Conservation (phyloP, 73 alveolate genomes). For the Paraurostyla sp. region DNA sequence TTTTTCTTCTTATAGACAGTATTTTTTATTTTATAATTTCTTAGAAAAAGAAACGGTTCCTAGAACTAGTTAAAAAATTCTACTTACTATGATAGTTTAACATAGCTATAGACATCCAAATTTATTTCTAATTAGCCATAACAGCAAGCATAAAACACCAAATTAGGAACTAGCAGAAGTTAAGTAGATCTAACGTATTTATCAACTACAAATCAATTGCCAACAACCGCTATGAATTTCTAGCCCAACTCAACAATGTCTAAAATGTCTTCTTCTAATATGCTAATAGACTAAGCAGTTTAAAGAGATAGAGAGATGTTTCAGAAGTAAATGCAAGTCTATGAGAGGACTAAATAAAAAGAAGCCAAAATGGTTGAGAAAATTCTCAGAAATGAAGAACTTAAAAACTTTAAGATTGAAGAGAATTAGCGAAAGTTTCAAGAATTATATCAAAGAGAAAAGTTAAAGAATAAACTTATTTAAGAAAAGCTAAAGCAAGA, state of each 20-base stretch:
- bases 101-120: neutral
- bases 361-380: conserved; percentile 54
- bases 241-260: neutral
- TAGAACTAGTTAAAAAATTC: neutral
- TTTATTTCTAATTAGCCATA: too few species aligned
- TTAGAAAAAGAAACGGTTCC: neutral
- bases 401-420: conserved; percentile 10
- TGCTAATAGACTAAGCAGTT: neutral
- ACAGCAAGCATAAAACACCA: too few species aligned
- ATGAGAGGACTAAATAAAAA: conserved; percentile 40
- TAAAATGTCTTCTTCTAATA: neutral
- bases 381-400: conserved; percentile 32
- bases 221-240: neutral
- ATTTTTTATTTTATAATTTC: too few species aligned
- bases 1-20: too few species aligned
- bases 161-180: neutral
- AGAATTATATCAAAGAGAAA: neutral
- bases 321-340: conserved; percentile 45
- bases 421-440: conserved; percentile 37
- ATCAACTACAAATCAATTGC: neutral
- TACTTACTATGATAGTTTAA: neutral
- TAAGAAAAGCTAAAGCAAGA: conserved; percentile 25
- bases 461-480: neutral
- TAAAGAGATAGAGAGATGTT: conserved; percentile 46
- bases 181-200: neutral